Conservation (phyloP, 108 stramenopile genomes). For the Cylindrotheca closterium region DNA sequence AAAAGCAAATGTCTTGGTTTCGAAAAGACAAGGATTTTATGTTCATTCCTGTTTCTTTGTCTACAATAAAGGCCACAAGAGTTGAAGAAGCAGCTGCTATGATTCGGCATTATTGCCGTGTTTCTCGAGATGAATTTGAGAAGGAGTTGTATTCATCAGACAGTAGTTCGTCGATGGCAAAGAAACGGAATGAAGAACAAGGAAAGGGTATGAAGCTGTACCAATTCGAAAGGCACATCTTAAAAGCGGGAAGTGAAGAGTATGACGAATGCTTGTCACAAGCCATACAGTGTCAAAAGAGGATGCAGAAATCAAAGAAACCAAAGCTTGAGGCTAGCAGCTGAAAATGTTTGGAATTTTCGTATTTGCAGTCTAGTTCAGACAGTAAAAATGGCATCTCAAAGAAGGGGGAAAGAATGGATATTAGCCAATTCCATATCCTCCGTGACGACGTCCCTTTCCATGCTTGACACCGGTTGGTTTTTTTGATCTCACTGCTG, state of each 20-base stretch:
- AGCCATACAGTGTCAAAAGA: constrained; percentile 34
- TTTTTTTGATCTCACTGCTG: constrained; percentile 46
- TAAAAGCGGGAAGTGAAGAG: constrained; percentile 49
- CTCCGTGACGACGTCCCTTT: constrained; percentile 72
- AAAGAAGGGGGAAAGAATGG: background rate
- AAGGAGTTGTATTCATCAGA: constrained; percentile 33
- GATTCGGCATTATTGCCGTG: constrained; percentile 48
- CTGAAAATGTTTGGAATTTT: too few species aligned
- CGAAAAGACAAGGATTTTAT: constrained; percentile 76
- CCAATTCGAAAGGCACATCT: constrained; percentile 49
- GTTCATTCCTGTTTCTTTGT: constrained; percentile 73
- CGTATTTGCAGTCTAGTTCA: background rate
- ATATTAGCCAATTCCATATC: constrained; percentile 76
- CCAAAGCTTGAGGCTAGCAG: constrained; percentile 1
- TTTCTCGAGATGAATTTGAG: constrained; percentile 63
- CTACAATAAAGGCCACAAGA: constrained; percentile 37
- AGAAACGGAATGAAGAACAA: constrained; percentile 63
- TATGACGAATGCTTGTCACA: constrained; percentile 46
- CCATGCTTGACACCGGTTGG: constrained; percentile 74
- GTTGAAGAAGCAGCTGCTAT: constrained; percentile 39
- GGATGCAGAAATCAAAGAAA: constrained; percentile 13
- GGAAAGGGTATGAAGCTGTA: constrained; percentile 86
- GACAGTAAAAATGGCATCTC: background rate
- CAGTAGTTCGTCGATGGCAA: constrained; percentile 45
- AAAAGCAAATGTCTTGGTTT: constrained; percentile 96